Base-by-base conservation (phyloP, 305 asterid species). In the Fraxinus velutina region DNA sequence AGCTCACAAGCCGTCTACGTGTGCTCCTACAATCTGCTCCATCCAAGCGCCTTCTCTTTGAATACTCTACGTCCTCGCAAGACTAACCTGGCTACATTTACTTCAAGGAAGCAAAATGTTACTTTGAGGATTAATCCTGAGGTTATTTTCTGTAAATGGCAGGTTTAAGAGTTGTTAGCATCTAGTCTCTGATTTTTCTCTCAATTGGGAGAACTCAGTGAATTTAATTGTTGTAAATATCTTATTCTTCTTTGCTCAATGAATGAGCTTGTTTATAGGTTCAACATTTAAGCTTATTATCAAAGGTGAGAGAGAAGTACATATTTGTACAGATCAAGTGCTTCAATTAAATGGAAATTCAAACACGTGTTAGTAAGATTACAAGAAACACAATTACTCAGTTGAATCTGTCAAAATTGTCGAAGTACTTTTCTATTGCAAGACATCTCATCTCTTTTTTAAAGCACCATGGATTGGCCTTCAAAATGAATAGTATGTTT, bases 1-100 rank as follows among this genome's bases (percentile, higher is more conserved):
- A 91, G 86, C 98, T 96, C 60, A 96, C 98, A 0, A 96, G 98
- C 86, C 97, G 99, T 73, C 88, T 96, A 9, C 91, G 98, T 1
- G 91, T 96, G 73, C 98, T 96, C 64, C 88, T 96, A 36, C 99
- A 96, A 60, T 96, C 99, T 39, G 94, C 98, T 30, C 99, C 99
- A 37, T 94, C 93, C 62, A 96, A 93, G 81, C 98, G 99, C 4
- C 97, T 96, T 77, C 82, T 96, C 13, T 96, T 96, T 9, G 99
- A 96, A 82, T 96, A 96, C 70, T 93, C 99, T 0, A 93, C 99
- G 30, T 85, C 95, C 55, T 96, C 99, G 12, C 99, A 96, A 85
- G 97, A 94, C 85, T 96, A 91, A 89, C 78, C 42, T 29, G 33
- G 39, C 22, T 30, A 68, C 75, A 12, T 13, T 70, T 24, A 3